These are phyloP conservation scores for Gillenia trifoliata DNA, from an alignment of 306 rosid genomes.

Conservation along the genomic window DNA sequence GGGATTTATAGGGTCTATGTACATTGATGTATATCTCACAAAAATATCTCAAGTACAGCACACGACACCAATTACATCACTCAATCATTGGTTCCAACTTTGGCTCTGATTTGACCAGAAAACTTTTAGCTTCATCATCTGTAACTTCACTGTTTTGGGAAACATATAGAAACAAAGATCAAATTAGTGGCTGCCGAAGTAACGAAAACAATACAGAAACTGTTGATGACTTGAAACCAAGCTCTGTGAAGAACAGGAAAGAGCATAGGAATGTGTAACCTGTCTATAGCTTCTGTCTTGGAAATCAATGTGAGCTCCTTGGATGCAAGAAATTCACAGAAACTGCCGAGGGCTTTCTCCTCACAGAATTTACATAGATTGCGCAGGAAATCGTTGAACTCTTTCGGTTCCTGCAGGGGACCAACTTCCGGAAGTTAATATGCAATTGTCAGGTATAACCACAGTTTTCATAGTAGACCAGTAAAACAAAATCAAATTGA, in stretches of 20 bases:
- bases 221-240: background rate
- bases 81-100: slow-evolving; percentile 23
- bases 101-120: slow-evolving; percentile 56
- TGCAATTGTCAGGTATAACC: background rate
- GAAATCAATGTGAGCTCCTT: slow-evolving; percentile 56
- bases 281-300: slow-evolving; percentile 76
- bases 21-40: background rate
- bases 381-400: slow-evolving; percentile 68
- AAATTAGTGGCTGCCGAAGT: background rate
- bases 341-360: slow-evolving; percentile 45
- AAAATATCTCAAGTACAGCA: background rate
- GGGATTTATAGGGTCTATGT: background rate
- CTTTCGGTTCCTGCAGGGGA: slow-evolving; percentile 70
- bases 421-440: background rate
- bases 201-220: background rate
- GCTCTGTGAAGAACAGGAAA: background rate
- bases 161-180: slow-evolving; percentile 20
- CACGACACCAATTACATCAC: background rate
- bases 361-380: slow-evolving; percentile 54
- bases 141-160: slow-evolving; percentile 57
- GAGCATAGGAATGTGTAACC: slow-evolving; percentile 35
- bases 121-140: slow-evolving; percentile 67
- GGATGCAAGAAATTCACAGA: slow-evolving; percentile 62
- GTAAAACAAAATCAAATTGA: background rate
- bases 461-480: background rate